Evolutionary conservation across 495 filamentous ascomycete species (phyloP), one percentile per base, ranked within the genome.

Genomic region (Aspergillus incahuasiensis): DNA sequence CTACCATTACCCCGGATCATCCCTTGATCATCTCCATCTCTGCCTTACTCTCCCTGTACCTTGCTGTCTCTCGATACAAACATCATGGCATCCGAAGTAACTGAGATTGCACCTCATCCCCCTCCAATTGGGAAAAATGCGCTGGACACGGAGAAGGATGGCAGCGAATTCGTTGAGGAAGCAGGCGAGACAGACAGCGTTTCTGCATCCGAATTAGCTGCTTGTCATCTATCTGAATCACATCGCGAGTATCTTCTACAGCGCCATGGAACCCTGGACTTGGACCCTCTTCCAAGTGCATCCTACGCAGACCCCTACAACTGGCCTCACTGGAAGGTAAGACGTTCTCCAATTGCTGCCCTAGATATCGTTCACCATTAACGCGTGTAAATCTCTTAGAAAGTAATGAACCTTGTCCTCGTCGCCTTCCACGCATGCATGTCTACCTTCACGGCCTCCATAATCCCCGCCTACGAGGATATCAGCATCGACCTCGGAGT

Each of bases 361-460:
- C 13, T 3, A 1, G 5, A 8, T 38, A 22, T 7, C 6, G 18
- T 39, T 39, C 11, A 39, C 40, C 48, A 21, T 6, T 49, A 8
- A 39, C 28, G 3, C 0, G 11, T 22, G 11, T 20, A 5, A 2
- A 12, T 50, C 11, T 18, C 13, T 21, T 66, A 82, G 79, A 83
- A 82, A 80, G 63, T 74, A 54, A 42, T 65, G 25, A 82, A 83
- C 58, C 68, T 83, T 2, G 35, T 79, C 32, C 68, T 82, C 42
- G 75, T 82, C 16, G 74, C 78, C 0, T 80, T 82, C 56, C 79
- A 83, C 53, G 80, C 79, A 7, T 74, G 70, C 54, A 82, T 83
- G 77, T 69, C 74, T 18, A 82, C 81, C 22, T 82, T 84, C 63
- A 79, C 68, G 25, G 81, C 81, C 4, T 74, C 79, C 28, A 80